Evolutionary conservation across 225 moss, liverwort and hornwort genomes (phyloP).

Genomic region (Anthoceros angustus): DNA sequence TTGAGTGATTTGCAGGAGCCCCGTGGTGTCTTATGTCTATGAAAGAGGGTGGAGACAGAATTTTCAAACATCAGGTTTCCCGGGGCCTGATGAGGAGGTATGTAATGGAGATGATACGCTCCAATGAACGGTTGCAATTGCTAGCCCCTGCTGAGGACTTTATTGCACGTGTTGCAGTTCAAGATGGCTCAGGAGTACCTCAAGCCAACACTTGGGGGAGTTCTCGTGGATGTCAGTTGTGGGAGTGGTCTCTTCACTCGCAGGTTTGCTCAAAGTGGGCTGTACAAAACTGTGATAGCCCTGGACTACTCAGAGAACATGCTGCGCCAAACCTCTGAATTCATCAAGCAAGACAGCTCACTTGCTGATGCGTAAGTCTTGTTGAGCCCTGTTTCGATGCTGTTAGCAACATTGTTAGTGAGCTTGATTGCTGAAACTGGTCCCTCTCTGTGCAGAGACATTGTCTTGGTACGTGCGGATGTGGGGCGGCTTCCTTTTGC

Average conservation of each 20-base stretch:
- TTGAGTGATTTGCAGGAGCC: constrained; percentile 29
- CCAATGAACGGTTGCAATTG: neutral
- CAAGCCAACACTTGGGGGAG: constrained; percentile 43
- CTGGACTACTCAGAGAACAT: constrained; percentile 73
- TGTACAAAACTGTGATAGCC: constrained; percentile 41
- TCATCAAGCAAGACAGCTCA: constrained; percentile 35
- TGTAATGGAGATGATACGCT: neutral
- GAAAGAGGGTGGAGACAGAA: constrained; percentile 81
- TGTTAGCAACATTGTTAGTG: neutral
- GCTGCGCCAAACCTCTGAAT: constrained; percentile 52
- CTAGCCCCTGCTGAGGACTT: neutral
- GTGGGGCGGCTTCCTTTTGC: constrained; percentile 36
- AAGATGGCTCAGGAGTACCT: constrained; percentile 55
- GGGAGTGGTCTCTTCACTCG: constrained; percentile 68
- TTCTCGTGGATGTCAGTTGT: constrained; percentile 61
- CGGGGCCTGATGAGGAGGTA: constrained; percentile 89
- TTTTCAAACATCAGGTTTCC: constrained; percentile 44
- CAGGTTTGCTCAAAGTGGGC: constrained; percentile 43
- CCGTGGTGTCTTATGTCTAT: constrained; percentile 71
- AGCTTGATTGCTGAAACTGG: neutral
- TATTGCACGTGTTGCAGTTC: constrained; percentile 21
- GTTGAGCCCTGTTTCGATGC: neutral
- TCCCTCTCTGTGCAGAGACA: constrained; percentile 15
- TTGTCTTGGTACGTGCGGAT: constrained; percentile 39
- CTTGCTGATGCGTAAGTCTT: constrained; percentile 26